Evolutionary conservation across 192 early-diverging fungal species (phyloP), one percentile per base, ranked within the genome.

Genomic region (Coemansia sp.): DNA sequence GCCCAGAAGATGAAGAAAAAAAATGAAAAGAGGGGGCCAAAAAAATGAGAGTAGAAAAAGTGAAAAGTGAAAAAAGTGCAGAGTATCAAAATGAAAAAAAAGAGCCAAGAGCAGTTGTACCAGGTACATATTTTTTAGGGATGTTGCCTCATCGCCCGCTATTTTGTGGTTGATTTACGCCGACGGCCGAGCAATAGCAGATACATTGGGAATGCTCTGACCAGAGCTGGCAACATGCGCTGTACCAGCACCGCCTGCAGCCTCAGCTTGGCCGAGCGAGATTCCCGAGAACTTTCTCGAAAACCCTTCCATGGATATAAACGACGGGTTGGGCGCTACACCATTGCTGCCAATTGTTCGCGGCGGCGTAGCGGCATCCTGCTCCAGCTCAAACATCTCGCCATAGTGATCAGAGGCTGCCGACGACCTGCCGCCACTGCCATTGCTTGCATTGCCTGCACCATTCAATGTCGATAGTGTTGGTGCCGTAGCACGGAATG

Each of bases 381-480:
- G 72, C 47, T 82, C 80, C 40, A 82, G 69, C 75, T 82, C 80
- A 72, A 82, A 82, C 69, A 77, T 47, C 14, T 82, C 80, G 44
- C 69, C 80, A 21, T 69, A 67, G 65, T 74, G 61, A 52, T 82
- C 80, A 0, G 80, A 82, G 16, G 80, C 63, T 0, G 67, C 59
- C 53, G 80, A 82, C 17, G 80, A 82, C 11, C 68, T 75, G 42
- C 74, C 70, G 35, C 35, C 44, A 47, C 80, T 82, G 40, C 61
- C 62, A 38, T 63, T 26, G 37, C 44, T 49, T 19, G 52, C 14
- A 52, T 35, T 10, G 57, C 50, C 40, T 3, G 68, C 33, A 33
- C 43, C 38, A 16, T 32, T 59, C 57, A 32, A 19, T 2, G 33
- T 35, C 44, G 44, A n/a, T 26, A 62, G 19, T 23, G 58, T 55